Evolutionary conservation across 2,329 filamentous ascomycete genomes (phyloP), one percentile per base, ranked within the genome.

Genomic region (Alternaria triticimaculans): DNA sequence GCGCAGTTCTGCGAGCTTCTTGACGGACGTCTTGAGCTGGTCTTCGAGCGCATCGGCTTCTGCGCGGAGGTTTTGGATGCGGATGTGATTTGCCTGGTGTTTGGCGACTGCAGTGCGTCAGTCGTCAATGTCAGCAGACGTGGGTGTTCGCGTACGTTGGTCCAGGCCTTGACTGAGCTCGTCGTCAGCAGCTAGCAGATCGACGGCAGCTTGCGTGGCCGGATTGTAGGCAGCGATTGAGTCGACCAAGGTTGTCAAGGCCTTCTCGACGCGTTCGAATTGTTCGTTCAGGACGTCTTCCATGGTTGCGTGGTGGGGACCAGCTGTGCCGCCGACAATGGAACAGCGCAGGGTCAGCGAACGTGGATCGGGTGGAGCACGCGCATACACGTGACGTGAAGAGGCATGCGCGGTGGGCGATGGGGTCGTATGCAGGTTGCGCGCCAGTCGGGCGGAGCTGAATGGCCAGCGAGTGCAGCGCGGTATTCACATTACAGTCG

Each of bases 141-240:
- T 12, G 43, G 37, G n/a, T 37, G 58, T 20, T 45, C 37, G 58
- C 71, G 58, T 82, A 92, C 91, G 82, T 77, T 90, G 84, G 70
- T 89, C 85, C 3, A 96, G 83, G 5, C 90, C 88, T 67, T 85
- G 82, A 70, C 84, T 86, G 48, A 96, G 85, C 63, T 90, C 88
- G 45, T 85, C 83, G 75, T 96, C 92, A 23, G 92, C 92, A 8
- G 85, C 83, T 18, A 91, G 83, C 10, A 96, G 87, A 67, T 94
- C 90, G 60, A 87, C 83, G 6, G 90, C 91, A 25, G 90, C 87
- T 37, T 84, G 80, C 5, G 87, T 83, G 7, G 90, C 92, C 0
- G 93, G 92, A 73, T 94, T 93, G 81, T 94, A 95, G 68, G 93
- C 92, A 6, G 92, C 86, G 66, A 96, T 91, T 0, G 92, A 94